Percentiles rank a stretch among this genome's conserved stretches.
Conservation (phyloP, 1,139 yeast genomes). For the Geotrichum histeridarum region DNA sequence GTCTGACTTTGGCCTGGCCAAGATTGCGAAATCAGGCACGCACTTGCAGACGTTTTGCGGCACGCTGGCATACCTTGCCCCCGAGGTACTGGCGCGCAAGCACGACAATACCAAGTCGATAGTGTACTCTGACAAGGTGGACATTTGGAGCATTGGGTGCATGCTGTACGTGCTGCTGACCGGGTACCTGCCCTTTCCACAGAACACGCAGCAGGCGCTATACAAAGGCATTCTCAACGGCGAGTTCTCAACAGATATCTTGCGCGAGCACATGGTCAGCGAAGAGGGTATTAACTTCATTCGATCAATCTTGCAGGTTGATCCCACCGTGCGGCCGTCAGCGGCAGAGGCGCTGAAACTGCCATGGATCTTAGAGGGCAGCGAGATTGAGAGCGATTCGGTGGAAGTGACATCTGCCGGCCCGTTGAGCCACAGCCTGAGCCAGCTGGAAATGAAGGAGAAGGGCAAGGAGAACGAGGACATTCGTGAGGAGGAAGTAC, state of each 20-base stretch:
- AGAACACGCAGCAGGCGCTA: constrained; percentile 80
- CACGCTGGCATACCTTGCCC: constrained; percentile 86
- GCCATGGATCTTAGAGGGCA: constrained; percentile 51
- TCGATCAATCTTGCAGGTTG: constrained; percentile 61
- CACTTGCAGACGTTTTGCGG: constrained; percentile 88
- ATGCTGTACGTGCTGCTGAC: constrained; percentile 83
- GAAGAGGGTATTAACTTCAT: constrained; percentile 65
- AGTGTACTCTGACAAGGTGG: constrained; percentile 75
- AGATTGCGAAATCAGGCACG: constrained; percentile 68
- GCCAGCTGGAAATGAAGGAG: constrained; percentile 1
- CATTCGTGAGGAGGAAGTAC: not conserved
- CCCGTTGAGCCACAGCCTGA: constrained; percentile 6
- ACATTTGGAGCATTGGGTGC: constrained; percentile 96
- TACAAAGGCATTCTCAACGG: constrained; percentile 73
- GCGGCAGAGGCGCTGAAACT: constrained; percentile 70
- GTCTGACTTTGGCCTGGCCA: constrained; percentile 89
- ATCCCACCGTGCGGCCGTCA: constrained; percentile 63
- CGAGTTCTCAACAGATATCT: constrained; percentile 72
- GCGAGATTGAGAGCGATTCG: constrained; percentile 10
- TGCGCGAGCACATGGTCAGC: constrained; percentile 61
- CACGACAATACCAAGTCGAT: constrained; percentile 19
- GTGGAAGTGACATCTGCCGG: not conserved
- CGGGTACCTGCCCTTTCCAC: constrained; percentile 90
- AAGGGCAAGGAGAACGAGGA: not conserved
- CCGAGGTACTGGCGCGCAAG: constrained; percentile 65